Conservation (phyloP, 192 early-diverging fungal species). For the Diversispora epigaea region DNA sequence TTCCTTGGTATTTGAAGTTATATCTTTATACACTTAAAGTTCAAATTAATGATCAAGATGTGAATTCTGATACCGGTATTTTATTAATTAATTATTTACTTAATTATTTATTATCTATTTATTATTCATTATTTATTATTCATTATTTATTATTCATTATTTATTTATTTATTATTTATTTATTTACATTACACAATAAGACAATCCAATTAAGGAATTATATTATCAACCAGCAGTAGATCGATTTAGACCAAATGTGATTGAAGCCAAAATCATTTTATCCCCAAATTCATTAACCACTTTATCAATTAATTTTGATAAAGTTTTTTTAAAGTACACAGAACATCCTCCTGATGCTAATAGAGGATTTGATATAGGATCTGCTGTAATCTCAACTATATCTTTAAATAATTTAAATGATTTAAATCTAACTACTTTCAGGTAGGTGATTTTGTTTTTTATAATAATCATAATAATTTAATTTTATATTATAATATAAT, state of each 20-base stretch:
- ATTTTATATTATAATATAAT: too few relatives aligned
- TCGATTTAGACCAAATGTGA: constrained; percentile 74
- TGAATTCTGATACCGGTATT: constrained; percentile 21
- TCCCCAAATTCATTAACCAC: constrained; percentile 69
- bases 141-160: not conserved
- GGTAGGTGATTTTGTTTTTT: too few relatives aligned
- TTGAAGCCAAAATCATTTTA: constrained; percentile 71
- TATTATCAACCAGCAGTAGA: constrained; percentile 78
- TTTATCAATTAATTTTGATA: constrained; percentile 82
- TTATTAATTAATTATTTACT: not conserved
- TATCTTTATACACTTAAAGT: constrained; percentile 87
- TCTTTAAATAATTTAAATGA: not conserved
- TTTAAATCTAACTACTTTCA: too few relatives aligned
- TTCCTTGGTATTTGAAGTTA: constrained; percentile 91
- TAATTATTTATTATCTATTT: not conserved
- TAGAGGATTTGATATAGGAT: constrained; percentile 90
- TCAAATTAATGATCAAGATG: constrained; percentile 38
- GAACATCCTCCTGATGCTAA: constrained; percentile 97
- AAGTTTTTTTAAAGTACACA: constrained; percentile 89
- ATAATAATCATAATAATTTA: too few relatives aligned
- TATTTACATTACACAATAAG: not conserved
- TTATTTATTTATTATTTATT: not conserved
- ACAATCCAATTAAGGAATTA: constrained; percentile 57
- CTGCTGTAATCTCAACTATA: constrained; percentile 57
- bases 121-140: not conserved